Evolutionary conservation across 441 rosid species (phyloP).

Genomic region (Populus trichocarpa): DNA sequence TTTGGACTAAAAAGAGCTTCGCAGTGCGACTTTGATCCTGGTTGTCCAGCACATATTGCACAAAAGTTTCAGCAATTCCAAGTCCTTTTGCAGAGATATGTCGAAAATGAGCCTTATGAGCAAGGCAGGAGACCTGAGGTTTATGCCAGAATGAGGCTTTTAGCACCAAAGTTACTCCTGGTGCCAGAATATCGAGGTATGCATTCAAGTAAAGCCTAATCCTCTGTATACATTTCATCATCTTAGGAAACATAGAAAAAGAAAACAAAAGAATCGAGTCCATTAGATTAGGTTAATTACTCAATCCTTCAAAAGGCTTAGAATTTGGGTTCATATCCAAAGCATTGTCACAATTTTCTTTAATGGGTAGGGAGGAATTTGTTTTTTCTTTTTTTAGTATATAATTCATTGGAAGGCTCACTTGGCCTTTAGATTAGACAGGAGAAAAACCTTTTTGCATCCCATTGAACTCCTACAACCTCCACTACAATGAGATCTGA

Average conservation of each 20-base stretch:
- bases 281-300: not conserved
- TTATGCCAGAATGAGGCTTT: constrained; percentile 85
- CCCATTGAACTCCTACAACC: not conserved
- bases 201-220: not conserved
- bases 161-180: constrained; percentile 85
- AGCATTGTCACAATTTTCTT: too few relatives aligned
- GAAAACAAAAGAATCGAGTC: not conserved
- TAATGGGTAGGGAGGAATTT: too few relatives aligned
- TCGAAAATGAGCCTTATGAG: constrained; percentile 93
- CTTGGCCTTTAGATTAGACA: not conserved
- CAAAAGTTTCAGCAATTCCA: constrained; percentile 93
- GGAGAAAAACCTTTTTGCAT: not conserved
- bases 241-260: not conserved
- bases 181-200: constrained; percentile 94
- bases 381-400: too few relatives aligned
- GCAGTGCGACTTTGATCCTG: constrained; percentile 44
- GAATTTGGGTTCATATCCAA: not conserved
- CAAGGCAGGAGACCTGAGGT: constrained; percentile 91
- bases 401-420: not conserved
- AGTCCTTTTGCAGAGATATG: constrained; percentile 77
- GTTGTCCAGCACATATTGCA: constrained; percentile 71
- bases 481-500: not conserved
- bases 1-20: constrained; percentile 57
- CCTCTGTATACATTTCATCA: not conserved
- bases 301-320: not conserved